Percentiles rank a stretch among this genome's conserved stretches.
Evolutionary conservation across 164 flowering plant species (phyloP).

Genomic region (Litsea cubeba): DNA sequence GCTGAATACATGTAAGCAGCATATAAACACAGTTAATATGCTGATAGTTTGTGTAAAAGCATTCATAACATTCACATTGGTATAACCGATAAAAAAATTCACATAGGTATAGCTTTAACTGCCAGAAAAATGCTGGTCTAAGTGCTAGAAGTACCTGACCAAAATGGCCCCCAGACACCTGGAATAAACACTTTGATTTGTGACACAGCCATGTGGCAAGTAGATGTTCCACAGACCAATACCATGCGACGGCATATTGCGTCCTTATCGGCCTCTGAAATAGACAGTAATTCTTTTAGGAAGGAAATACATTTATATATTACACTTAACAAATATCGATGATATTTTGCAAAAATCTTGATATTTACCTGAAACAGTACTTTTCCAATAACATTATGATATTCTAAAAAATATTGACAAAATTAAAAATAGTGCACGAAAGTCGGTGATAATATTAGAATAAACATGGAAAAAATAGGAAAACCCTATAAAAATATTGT

Average conservation of each 20-base stretch:
- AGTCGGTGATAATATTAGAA: too few species aligned
- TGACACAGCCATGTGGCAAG: slow-evolving; percentile 94
- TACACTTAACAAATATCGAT: too few species aligned
- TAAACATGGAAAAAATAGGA: too few species aligned
- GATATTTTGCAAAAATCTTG: too few species aligned
- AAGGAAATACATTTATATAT: neutral
- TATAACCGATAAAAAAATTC: neutral
- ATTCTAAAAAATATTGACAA: too few species aligned
- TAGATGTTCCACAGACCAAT: slow-evolving; percentile 94
- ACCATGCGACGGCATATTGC: slow-evolving; percentile 74
- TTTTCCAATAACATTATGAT: too few species aligned
- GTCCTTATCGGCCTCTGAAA: slow-evolving; percentile 53
- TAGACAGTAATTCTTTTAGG: slow-evolving; percentile 3
- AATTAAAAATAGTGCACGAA: too few species aligned
- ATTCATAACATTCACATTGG: neutral
- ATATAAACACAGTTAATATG: neutral
- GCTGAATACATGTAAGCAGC: slow-evolving; percentile 36
- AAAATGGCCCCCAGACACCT: slow-evolving; percentile 97
- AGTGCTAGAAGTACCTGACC: slow-evolving; percentile 67
- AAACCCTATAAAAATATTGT: too few species aligned
- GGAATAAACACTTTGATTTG: slow-evolving; percentile 76
- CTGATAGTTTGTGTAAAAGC: neutral
- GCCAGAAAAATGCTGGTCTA: slow-evolving; percentile 3
- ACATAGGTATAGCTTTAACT: slow-evolving; percentile 3
- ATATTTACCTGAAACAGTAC: too few species aligned